Percentiles rank a stretch among this genome's conserved stretches.
Evolutionary conservation across 257 asterid species (phyloP).

Genomic region (Henckelia pumila): DNA sequence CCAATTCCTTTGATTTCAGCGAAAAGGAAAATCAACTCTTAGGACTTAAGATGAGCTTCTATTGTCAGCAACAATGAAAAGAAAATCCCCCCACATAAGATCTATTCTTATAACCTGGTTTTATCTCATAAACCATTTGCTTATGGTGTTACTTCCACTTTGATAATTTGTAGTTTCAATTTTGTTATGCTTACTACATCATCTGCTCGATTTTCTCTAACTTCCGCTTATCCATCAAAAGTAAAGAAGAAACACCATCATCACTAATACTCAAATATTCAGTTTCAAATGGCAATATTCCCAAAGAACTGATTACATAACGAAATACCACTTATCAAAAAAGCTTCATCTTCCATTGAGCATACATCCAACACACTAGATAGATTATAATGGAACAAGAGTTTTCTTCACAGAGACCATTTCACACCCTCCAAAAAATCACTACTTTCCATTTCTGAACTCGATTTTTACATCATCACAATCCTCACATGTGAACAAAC

Average conservation of each 20-base stretch:
- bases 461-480: not conserved
- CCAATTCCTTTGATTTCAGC: not conserved
- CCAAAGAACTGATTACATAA: not conserved
- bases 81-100: not conserved
- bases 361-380: no score
- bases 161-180: not conserved
- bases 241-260: not conserved
- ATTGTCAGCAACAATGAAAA: no score
- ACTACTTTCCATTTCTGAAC: not conserved
- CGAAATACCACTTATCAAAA: no score
- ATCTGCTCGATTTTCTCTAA: no score
- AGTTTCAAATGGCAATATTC: not conserved
- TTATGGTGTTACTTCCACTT: not conserved
- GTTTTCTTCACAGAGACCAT: not conserved
- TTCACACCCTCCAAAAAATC: constrained; percentile 13
- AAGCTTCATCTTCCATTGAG: not conserved
- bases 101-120: not conserved
- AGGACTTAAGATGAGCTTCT: no score
- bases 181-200: no score
- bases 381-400: no score
- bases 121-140: not conserved
- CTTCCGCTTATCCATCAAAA: no score
- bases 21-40: no score
- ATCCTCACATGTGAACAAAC: not conserved
- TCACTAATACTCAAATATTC: no score